phyloP scores from a whole-genome alignment of 2,329 filamentous ascomycete species.

The Drechslera avenae region DNA sequence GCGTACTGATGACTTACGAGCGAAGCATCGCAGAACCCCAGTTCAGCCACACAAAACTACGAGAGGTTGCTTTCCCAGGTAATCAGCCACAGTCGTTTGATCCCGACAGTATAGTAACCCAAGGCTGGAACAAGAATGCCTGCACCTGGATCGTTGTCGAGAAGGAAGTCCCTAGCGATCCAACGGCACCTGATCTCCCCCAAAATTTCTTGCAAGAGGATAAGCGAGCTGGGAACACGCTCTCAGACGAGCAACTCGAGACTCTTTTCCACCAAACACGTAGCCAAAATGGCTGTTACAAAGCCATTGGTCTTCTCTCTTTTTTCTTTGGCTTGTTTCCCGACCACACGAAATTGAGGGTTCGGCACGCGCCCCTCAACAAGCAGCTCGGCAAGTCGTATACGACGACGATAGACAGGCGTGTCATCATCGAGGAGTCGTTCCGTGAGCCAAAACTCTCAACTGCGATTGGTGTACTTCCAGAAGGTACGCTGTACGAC shows the following conservation, averaged over 20 bases:
- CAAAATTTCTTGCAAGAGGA: neutral
- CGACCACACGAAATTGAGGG: neutral
- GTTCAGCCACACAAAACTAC: neutral
- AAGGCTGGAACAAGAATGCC: conserved; percentile 5
- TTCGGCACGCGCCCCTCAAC: neutral
- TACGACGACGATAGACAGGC: neutral
- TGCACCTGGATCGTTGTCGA: conserved; percentile 2
- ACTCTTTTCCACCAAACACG: conserved; percentile 5
- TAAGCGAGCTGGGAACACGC: neutral
- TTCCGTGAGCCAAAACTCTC: conserved; percentile 1
- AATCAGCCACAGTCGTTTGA: neutral
- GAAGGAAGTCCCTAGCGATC: neutral
- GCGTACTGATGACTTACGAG: neutral
- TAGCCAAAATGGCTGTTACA: conserved; percentile 1
- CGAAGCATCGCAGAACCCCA: neutral
- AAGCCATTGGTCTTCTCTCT: neutral
- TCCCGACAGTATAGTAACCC: neutral
- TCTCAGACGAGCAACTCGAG: conserved; percentile 4
- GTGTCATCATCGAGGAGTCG: neutral
- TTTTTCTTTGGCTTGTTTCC: conserved; percentile 1
- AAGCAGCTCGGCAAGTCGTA: neutral
- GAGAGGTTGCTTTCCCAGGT: conserved; percentile 3
- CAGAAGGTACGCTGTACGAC: neutral
- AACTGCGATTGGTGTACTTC: conserved; percentile 1
- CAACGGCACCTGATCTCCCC: neutral